A percentile compares a stretch with the other conserved stretches of the same genome.
Conservation (phyloP, 148 eudicot species). For the Vaccinium macrocarpon region DNA sequence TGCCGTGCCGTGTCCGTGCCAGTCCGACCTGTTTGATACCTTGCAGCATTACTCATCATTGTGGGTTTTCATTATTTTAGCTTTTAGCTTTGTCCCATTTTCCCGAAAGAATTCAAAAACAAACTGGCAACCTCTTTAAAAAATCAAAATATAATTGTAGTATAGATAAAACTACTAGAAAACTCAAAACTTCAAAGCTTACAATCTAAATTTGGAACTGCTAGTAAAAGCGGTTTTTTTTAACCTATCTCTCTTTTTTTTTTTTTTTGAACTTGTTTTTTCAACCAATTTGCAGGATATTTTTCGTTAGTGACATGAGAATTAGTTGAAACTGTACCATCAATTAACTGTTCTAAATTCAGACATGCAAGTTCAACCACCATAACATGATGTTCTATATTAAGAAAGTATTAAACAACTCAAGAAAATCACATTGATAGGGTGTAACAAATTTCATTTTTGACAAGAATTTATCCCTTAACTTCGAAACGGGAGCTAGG, state of each 20-base stretch:
- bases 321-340: not conserved
- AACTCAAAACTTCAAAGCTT: not conserved
- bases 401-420: not conserved
- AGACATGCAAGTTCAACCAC: not conserved
- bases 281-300: not conserved
- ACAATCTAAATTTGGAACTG: not conserved
- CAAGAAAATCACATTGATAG: not conserved
- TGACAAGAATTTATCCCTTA: not conserved
- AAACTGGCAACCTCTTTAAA: not conserved
- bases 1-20: no score
- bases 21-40: no score
- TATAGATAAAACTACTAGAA: not conserved
- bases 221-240: not conserved
- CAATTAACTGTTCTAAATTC: not conserved
- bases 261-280: no score
- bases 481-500: no score
- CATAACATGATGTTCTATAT: no score
- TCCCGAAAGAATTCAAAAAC: not conserved
- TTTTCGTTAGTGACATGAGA: not conserved
- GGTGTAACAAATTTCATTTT: not conserved
- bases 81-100: not conserved
- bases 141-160: not conserved
- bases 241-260: no score
- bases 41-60: not conserved
- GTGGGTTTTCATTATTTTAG: not conserved